Conservation (phyloP, 306 rosid species). For the Trifolium fragiferum region DNA sequence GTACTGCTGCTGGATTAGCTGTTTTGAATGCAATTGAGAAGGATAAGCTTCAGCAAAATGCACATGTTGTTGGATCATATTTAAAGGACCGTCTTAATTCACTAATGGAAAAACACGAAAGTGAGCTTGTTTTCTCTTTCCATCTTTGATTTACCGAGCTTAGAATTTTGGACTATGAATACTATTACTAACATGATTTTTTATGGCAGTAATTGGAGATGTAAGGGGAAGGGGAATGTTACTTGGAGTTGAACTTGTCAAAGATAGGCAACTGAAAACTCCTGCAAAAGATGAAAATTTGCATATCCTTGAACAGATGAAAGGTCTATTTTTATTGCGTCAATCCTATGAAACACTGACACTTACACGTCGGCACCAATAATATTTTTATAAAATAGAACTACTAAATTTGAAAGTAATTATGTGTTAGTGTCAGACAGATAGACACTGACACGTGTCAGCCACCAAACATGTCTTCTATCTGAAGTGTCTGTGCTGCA, state of each 20-base stretch:
- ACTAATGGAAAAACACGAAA: constrained; percentile 53
- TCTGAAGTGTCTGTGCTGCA: background rate
- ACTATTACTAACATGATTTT: constrained; percentile 2
- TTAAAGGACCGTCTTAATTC: constrained; percentile 50
- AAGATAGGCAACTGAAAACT: constrained; percentile 45
- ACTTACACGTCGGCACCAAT: too few species aligned
- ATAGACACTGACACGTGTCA: background rate
- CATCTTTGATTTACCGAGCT: background rate
- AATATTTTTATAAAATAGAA: too few species aligned
- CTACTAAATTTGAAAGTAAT: background rate
- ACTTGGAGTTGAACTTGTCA: constrained; percentile 60
- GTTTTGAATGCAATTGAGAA: constrained; percentile 58
- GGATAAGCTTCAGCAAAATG: constrained; percentile 52
- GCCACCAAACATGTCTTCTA: background rate
- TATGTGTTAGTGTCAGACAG: background rate
- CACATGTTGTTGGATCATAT: constrained; percentile 46
- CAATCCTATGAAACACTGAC: background rate
- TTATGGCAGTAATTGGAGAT: constrained; percentile 53
- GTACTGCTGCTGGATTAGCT: constrained; percentile 53
- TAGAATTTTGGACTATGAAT: background rate
- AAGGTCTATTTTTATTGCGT: constrained; percentile 40
- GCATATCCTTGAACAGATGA: constrained; percentile 49
- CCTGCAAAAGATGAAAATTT: constrained; percentile 52
- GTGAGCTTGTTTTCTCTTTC: constrained; percentile 34
- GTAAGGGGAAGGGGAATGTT: constrained; percentile 61